Base-by-base conservation (phyloP, 2,329 filamentous ascomycete genomes). In the Purpureocillium lavendulum region DNA sequence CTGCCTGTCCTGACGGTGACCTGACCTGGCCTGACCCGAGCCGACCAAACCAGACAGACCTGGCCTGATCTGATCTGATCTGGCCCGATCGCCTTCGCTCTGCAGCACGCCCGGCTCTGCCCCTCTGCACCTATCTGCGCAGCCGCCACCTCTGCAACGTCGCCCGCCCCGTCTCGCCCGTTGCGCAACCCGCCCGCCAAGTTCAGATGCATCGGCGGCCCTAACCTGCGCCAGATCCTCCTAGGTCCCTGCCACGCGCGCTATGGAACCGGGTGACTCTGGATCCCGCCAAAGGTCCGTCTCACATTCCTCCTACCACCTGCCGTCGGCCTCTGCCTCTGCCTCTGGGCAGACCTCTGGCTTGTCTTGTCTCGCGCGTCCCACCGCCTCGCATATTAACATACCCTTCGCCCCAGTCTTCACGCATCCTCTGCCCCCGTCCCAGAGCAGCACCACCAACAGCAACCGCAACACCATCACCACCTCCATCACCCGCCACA, bases 241-340 rank as follows among this genome's bases (percentile, higher is more conserved):
- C 50, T 56, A 52, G 49, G 49, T 58, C 50, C 51, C 51, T 52
- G 53, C 57, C 49, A 55, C 56, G 57, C 58, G 54, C 59, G 59
- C 56, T 57, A 62, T 61, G 60, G 59, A 62, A 57, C 51, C 56
- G 55, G 56, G 51, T 55, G 60, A 60, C 49, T 51, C 57, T 59
- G 55, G 53, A 53, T 50, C 52, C 54, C 58, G 55, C 50, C 56
- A 56, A 57, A 62, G 59, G 59, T 61, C 47, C 49, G 60, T 61
- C 49, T 52, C 47, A 52, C 39, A 49, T 49, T 50, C 45, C 48
- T 46, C 45, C 41, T 44, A 47, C 45, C 47, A 42, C 43, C 47
- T 42, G 35, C 38, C 43, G 35, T 45, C 40, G 38, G 17, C 37
- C 44, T 33, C 33, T 41, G 35, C 36, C 7, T 5, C 33, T 29